These are phyloP conservation scores for Batrachochytrium dendrobatidis DNA, from an alignment of 371 early-diverging fungal species.

Conservation along the genomic window DNA sequence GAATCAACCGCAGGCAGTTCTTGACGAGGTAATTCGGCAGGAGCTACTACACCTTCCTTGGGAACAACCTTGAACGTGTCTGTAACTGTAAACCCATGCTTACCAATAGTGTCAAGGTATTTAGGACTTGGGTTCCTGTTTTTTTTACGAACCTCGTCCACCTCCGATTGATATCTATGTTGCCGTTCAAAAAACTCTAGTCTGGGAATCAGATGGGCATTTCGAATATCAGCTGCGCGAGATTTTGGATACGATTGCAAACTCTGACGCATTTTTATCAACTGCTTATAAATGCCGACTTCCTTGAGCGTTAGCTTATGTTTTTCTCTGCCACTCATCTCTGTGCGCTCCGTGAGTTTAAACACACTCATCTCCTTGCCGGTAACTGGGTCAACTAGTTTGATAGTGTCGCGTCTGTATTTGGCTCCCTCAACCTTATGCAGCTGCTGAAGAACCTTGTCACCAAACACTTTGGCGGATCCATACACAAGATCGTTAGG, in stretches of 20 bases:
- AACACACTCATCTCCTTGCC: slow-evolving; percentile 9
- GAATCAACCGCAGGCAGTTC: too few species aligned
- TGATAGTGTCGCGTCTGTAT: slow-evolving; percentile 15
- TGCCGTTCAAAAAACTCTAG: neutral
- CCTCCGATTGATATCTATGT: neutral
- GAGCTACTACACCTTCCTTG: neutral
- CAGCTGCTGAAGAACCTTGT: slow-evolving; percentile 20
- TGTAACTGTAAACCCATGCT: neutral
- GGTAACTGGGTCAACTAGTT: slow-evolving; percentile 28
- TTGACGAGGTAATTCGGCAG: too few species aligned
- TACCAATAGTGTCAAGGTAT: neutral
- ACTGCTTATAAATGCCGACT: slow-evolving; percentile 7
- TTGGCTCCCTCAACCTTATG: slow-evolving; percentile 13
- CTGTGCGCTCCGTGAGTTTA: neutral
- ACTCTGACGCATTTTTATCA: neutral
- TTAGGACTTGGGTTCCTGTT: neutral
- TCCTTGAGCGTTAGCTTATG: slow-evolving; percentile 1
- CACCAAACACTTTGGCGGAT: slow-evolving; percentile 21
- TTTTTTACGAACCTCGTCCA: neutral
- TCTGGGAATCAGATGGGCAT: neutral
- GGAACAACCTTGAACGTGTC: neutral
- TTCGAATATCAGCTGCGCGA: neutral
- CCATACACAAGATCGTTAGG: slow-evolving; percentile 34
- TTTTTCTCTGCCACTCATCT: neutral
- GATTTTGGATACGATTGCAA: neutral